phyloP scores from a whole-genome alignment of 768 basidiomycete genomes.

The Imleria badia region DNA sequence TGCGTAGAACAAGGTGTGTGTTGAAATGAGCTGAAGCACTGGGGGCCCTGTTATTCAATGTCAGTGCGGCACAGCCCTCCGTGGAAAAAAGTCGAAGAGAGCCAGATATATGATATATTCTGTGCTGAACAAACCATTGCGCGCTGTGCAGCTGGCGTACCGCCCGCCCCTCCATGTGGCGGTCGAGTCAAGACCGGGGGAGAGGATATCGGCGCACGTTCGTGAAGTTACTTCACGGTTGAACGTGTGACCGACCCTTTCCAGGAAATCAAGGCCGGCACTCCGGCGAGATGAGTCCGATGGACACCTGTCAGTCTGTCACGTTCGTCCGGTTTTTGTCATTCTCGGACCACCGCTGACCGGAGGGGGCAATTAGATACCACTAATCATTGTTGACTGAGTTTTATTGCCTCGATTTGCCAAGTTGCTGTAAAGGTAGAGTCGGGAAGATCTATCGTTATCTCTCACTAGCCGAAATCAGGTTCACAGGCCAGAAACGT shows the following conservation, averaged over 20 bases:
- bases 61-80: not conserved
- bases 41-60: too few species aligned
- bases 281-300: not conserved
- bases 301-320: slow-evolving; percentile 9
- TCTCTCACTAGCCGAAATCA: slow-evolving; percentile 17
- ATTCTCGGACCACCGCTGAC: not conserved
- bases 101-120: not conserved
- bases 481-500: slow-evolving; percentile 28
- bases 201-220: slow-evolving; percentile 9
- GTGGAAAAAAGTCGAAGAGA: not conserved
- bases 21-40: not conserved
- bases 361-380: not conserved
- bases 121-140: not conserved
- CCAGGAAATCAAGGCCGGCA: not conserved
- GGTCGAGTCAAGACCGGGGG: too few species aligned
- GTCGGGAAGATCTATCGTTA: slow-evolving; percentile 11
- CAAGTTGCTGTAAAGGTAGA: slow-evolving; percentile 13
- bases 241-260: slow-evolving; percentile 12
- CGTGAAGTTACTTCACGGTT: not conserved
- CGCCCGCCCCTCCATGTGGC: not conserved
- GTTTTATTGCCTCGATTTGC: not conserved
- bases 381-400: not conserved
- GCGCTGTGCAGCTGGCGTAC: not conserved
- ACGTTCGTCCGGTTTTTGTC: slow-evolving; percentile 15
- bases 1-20: not conserved